These are phyloP conservation scores for Aspergillus ochraceus DNA, from an alignment of 2,329 filamentous ascomycete species.

Conservation along the genomic window DNA sequence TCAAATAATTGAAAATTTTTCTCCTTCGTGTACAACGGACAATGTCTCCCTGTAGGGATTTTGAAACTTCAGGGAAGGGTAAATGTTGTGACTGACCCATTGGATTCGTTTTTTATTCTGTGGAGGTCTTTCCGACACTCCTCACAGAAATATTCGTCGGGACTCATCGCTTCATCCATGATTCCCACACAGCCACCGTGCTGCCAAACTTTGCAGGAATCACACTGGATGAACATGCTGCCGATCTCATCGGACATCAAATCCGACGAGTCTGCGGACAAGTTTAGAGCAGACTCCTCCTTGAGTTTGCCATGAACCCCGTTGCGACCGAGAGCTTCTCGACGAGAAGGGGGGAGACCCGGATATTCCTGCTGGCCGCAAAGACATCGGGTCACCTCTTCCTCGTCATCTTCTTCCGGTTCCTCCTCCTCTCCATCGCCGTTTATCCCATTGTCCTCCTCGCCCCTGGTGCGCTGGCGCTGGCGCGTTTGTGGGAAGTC, in stretches of 20 bases:
- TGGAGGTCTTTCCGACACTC: constrained; percentile 90
- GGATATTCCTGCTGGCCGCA: constrained; percentile 95
- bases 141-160: constrained; percentile 98
- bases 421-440: constrained; percentile 52
- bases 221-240: constrained; percentile 96
- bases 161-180: constrained; percentile 87
- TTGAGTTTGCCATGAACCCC: constrained; percentile 54
- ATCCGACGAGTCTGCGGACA: constrained; percentile 59
- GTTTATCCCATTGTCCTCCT: constrained; percentile 60
- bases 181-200: constrained; percentile 97
- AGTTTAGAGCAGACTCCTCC: constrained; percentile 58
- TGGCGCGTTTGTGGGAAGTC: constrained; percentile 72
- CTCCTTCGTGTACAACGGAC: background rate
- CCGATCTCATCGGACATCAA: constrained; percentile 78
- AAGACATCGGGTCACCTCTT: constrained; percentile 93
- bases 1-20: background rate
- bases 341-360: constrained; percentile 66
- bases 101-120: constrained; percentile 74
- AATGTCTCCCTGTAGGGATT: background rate
- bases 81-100: constrained; percentile 67
- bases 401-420: constrained; percentile 70
- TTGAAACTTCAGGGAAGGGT: background rate
- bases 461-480: constrained; percentile 71
- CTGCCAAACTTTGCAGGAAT: constrained; percentile 97
- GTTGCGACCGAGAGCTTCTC: constrained; percentile 55